Percentiles rank a stretch among this genome's conserved stretches.
Evolutionary conservation across 495 filamentous ascomycete species (phyloP).

Genomic region (Xylaria longipes): DNA sequence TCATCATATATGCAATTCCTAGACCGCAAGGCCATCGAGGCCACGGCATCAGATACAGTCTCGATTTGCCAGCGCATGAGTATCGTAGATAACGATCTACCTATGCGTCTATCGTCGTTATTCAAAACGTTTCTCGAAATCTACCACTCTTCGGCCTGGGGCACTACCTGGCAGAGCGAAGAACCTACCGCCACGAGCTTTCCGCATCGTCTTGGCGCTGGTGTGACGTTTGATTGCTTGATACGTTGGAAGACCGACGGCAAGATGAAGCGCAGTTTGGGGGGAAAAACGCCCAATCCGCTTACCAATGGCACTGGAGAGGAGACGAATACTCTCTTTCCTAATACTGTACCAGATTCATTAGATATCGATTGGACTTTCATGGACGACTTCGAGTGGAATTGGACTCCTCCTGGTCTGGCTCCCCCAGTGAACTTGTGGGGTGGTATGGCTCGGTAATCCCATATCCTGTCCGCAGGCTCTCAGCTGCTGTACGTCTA

Average conservation of each 20-base stretch:
- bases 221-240: conserved; percentile 49
- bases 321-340: conserved; percentile 10
- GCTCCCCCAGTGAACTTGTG: conserved; percentile 12
- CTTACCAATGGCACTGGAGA: background rate
- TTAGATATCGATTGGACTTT: conserved; percentile 53
- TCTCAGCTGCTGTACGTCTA: background rate
- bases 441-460: conserved; percentile 22
- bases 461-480: background rate
- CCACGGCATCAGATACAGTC: conserved; percentile 28
- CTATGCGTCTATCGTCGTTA: conserved; percentile 43
- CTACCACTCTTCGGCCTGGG: conserved; percentile 15
- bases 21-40: conserved; percentile 33
- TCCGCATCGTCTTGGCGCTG: conserved; percentile 46
- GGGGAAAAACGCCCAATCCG: conserved; percentile 10
- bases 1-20: conserved; percentile 42
- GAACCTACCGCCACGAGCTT: conserved; percentile 38
- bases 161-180: conserved; percentile 20
- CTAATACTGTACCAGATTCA: conserved; percentile 33
- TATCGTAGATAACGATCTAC: conserved; percentile 41
- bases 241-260: conserved; percentile 46
- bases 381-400: conserved; percentile 56
- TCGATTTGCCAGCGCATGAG: conserved; percentile 31
- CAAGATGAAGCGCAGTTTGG: background rate
- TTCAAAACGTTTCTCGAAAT: conserved; percentile 41
- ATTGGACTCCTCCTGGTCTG: conserved; percentile 19